phyloP scores from a whole-genome alignment of 148 eudicot genomes.

The Vaccinium darrowii region DNA sequence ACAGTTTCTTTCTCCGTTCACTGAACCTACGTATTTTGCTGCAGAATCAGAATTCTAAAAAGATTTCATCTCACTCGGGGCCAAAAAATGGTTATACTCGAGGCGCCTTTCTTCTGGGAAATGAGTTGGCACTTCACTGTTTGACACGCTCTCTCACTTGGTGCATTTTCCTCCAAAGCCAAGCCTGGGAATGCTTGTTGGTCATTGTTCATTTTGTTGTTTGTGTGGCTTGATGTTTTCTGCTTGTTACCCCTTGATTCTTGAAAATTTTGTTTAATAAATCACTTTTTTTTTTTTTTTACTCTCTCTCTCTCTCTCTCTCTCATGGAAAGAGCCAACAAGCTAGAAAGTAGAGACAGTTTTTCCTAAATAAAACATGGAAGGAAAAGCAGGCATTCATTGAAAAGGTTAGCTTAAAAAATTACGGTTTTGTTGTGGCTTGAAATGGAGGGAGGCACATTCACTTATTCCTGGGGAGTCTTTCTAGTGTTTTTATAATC shows the following conservation, averaged over 20 bases:
- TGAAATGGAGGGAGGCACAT: not conserved
- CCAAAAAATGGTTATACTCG: not conserved
- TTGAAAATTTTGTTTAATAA: not conserved
- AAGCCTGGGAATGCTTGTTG: not conserved
- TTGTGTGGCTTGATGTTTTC: constrained; percentile 2
- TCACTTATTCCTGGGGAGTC: no score
- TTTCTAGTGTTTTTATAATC: no score
- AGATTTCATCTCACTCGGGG: not conserved
- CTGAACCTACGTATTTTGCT: not conserved
- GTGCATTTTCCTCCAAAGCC: not conserved
- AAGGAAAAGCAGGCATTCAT: not conserved
- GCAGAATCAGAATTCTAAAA: not conserved
- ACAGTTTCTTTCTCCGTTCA: not conserved
- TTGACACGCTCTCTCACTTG: not conserved
- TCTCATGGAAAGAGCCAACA: not conserved
- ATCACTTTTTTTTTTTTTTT: not conserved
- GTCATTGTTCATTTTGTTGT: constrained; percentile 1
- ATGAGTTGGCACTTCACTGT: not conserved
- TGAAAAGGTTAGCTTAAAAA: not conserved
- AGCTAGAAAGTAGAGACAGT: not conserved
- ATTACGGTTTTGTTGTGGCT: not conserved
- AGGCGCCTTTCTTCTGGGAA: not conserved
- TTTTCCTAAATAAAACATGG: not conserved
- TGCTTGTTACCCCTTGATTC: not conserved
- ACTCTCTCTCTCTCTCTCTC: constrained; percentile 13